Evolutionary conservation across 2,329 filamentous ascomycete species (phyloP).

Genomic region (Emmonsiellopsis sp.): DNA sequence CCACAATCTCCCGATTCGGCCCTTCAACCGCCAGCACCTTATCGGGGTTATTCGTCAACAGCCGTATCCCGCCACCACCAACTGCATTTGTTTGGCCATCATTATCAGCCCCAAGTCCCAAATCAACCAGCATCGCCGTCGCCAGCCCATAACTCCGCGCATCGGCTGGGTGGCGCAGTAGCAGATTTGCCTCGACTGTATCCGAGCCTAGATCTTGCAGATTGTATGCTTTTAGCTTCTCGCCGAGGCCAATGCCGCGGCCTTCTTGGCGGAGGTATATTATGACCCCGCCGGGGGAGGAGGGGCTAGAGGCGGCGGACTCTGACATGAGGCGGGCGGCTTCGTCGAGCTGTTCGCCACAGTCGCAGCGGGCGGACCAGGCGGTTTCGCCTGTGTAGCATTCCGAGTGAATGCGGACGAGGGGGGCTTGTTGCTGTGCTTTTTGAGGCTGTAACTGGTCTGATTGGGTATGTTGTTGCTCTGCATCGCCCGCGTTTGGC

Average conservation of each 20-base stretch:
- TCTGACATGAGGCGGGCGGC: slow-evolving; percentile 76
- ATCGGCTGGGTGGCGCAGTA: slow-evolving; percentile 87
- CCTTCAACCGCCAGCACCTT: slow-evolving; percentile 94
- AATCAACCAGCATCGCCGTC: slow-evolving; percentile 83
- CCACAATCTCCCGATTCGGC: slow-evolving; percentile 74
- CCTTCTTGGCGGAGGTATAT: slow-evolving; percentile 95
- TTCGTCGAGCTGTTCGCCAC: slow-evolving; percentile 94
- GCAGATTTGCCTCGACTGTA: slow-evolving; percentile 89
- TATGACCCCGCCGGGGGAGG: slow-evolving; percentile 71
- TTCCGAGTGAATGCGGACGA: slow-evolving; percentile 94
- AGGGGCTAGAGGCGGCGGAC: slow-evolving; percentile 28
- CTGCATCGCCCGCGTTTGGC: background rate
- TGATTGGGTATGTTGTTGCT: slow-evolving; percentile 9
- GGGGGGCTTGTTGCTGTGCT: slow-evolving; percentile 42
- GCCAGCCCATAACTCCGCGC: slow-evolving; percentile 93
- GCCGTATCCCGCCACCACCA: slow-evolving; percentile 53
- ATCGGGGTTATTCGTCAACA: slow-evolving; percentile 95
- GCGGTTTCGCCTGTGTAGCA: slow-evolving; percentile 98
- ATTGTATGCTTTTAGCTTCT: slow-evolving; percentile 98
- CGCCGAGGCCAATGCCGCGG: slow-evolving; percentile 83
- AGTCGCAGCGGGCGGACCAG: slow-evolving; percentile 96
- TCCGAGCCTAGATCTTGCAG: slow-evolving; percentile 94
- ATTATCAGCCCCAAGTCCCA: slow-evolving; percentile 59
- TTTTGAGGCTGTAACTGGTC: slow-evolving; percentile 11
- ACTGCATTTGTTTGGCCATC: background rate